These are phyloP conservation scores for Xylariaceae sp. DNA, from an alignment of 2,329 filamentous ascomycete species.

Conservation along the genomic window DNA sequence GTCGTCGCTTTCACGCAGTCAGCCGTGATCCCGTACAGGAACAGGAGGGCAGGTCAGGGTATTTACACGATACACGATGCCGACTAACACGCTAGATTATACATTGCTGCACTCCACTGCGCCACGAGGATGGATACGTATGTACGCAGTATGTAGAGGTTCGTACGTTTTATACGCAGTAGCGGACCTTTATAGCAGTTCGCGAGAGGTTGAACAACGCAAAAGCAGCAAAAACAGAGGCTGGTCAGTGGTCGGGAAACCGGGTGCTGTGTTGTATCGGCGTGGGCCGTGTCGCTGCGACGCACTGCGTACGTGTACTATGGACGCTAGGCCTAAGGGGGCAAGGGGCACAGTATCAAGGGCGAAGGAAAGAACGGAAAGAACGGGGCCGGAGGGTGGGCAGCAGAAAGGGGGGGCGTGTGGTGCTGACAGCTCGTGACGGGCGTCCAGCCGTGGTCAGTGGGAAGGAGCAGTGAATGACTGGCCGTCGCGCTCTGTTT, in stretches of 20 bases:
- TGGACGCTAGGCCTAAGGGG: not conserved
- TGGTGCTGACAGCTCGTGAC: not conserved
- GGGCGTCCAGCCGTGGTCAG: not conserved
- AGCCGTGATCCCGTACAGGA: too few relatives aligned
- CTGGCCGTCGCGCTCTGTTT: not conserved
- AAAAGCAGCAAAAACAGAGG: not conserved
- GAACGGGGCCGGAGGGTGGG: too few relatives aligned
- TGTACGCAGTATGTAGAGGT: not conserved
- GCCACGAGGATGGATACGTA: conserved; percentile 1
- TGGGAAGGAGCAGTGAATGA: not conserved
- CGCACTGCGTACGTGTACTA: not conserved
- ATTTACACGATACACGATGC: not conserved
- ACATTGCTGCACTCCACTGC: conserved; percentile 13
- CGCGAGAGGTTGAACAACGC: not conserved
- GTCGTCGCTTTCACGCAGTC: too few relatives aligned
- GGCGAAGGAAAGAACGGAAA: not conserved
- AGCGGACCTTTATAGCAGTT: too few relatives aligned
- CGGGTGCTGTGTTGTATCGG: not conserved
- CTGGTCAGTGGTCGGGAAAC: not conserved
- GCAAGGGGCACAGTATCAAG: not conserved
- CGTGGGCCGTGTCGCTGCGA: not conserved
- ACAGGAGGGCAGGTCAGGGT: too few relatives aligned
- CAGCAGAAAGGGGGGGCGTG: not conserved
- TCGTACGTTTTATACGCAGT: too few relatives aligned
- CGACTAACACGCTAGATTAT: not conserved